Percentiles rank a stretch among this genome's conserved stretches.
phyloP scores from a whole-genome alignment of 345 rosid genomes.

The Kandelia obovata region DNA sequence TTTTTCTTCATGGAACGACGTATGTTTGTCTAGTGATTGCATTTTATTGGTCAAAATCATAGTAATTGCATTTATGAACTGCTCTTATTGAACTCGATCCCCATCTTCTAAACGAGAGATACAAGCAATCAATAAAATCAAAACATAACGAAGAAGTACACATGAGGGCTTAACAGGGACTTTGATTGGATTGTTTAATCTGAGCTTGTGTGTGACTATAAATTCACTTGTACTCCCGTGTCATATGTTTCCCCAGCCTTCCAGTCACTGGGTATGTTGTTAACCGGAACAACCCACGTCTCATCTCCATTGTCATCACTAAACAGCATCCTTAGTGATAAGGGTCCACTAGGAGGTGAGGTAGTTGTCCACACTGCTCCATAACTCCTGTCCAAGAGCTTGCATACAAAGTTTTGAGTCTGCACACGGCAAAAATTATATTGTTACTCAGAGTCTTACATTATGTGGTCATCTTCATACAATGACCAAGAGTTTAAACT shows the following conservation, averaged over 20 bases:
- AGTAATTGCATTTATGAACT: conserved; percentile 24
- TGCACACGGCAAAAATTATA: conserved; percentile 20
- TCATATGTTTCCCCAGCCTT: conserved; percentile 59
- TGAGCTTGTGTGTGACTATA: conserved; percentile 3
- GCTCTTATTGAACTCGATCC: conserved; percentile 4
- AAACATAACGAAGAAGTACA: neutral
- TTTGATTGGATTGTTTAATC: neutral
- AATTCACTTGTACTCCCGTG: conserved; percentile 51
- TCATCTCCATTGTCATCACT: conserved; percentile 54
- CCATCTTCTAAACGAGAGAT: neutral
- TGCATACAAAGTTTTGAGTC: conserved; percentile 51
- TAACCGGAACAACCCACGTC: conserved; percentile 59
- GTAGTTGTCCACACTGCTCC: conserved; percentile 58
- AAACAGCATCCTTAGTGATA: conserved; percentile 60
- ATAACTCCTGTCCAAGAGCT: conserved; percentile 47
- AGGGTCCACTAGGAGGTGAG: conserved; percentile 54
- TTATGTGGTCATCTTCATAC: too few relatives aligned
- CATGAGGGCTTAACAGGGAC: neutral
- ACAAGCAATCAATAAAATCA: neutral
- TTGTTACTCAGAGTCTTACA: neutral
- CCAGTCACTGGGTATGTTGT: conserved; percentile 58
- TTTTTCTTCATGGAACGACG: too few relatives aligned
- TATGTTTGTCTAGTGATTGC: neutral
- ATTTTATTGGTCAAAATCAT: conserved; percentile 8
- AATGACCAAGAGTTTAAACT: neutral